Conservation (phyloP, 305 asterid species). For the Lippia alba region DNA sequence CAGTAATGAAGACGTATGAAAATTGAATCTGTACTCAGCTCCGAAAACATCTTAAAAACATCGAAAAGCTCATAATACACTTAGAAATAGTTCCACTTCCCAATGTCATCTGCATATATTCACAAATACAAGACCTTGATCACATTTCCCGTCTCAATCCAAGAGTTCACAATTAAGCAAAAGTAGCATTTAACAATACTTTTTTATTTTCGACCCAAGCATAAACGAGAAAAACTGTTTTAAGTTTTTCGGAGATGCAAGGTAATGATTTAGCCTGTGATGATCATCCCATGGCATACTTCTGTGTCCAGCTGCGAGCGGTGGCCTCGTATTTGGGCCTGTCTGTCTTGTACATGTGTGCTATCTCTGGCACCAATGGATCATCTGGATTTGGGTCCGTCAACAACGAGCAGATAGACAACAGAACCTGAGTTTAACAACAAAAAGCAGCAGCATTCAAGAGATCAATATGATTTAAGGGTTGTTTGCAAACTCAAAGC, state of each 20-base stretch:
- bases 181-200: slow-evolving; percentile 8
- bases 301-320: slow-evolving; percentile 82
- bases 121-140: slow-evolving; percentile 23
- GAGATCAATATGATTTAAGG: too few relatives aligned
- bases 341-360: slow-evolving; percentile 75
- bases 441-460: too few relatives aligned
- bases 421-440: slow-evolving; percentile 45
- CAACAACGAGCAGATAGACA: slow-evolving; percentile 68
- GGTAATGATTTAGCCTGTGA: neutral
- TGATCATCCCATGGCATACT: slow-evolving; percentile 53
- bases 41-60: neutral
- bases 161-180: slow-evolving; percentile 16
- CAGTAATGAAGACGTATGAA: neutral
- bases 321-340: slow-evolving; percentile 61
- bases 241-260: neutral
- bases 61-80: neutral
- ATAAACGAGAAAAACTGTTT: neutral
- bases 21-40: slow-evolving; percentile 6
- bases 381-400: slow-evolving; percentile 77
- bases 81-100: neutral
- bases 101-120: slow-evolving; percentile 12
- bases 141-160: slow-evolving; percentile 12
- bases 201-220: slow-evolving; percentile 1
- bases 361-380: slow-evolving; percentile 69
- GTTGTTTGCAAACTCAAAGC: too few relatives aligned